Evolutionary conservation across 2,329 filamentous ascomycete species (phyloP).

Genomic region (Colletotrichum cordylinicola): DNA sequence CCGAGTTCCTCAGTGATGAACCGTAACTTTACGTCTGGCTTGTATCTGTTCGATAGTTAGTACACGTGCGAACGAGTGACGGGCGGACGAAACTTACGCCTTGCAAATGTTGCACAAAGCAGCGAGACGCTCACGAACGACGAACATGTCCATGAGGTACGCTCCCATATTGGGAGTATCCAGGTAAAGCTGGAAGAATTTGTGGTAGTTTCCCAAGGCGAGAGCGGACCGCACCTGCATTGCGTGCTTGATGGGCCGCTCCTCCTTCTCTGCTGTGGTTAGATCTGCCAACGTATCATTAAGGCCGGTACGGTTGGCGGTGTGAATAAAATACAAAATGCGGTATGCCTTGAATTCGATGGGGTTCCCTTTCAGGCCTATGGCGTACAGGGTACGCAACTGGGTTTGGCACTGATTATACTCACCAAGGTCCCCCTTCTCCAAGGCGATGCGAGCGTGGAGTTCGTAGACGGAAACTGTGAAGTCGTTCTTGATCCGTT

Average conservation of each 20-base stretch:
- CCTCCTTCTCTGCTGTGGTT: constrained; percentile 94
- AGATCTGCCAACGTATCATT: constrained; percentile 99
- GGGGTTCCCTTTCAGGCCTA: constrained; percentile 86
- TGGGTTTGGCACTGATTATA: constrained; percentile 99
- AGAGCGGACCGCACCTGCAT: constrained; percentile 89
- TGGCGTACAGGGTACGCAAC: constrained; percentile 86
- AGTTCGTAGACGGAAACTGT: constrained; percentile 97
- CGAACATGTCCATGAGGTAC: constrained; percentile 99
- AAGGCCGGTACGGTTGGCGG: constrained; percentile 96
- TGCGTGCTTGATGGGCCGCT: constrained; percentile 86
- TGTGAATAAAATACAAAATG: constrained; percentile 99
- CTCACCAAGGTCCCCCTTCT: constrained; percentile 99
- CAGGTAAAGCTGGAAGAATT: constrained; percentile 95
- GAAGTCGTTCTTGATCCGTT: constrained; percentile 96
- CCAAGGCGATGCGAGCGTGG: constrained; percentile 94
- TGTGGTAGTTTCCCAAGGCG: constrained; percentile 95
- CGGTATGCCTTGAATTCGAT: constrained; percentile 99
- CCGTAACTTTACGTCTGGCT: constrained; percentile 84
- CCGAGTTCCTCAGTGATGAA: constrained; percentile 96
- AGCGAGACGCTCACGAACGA: constrained; percentile 88
- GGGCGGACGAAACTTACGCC: constrained; percentile 72
- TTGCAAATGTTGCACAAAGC: constrained; percentile 92
- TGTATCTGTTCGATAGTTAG: constrained; percentile 76
- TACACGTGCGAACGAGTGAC: background rate
- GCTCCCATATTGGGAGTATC: constrained; percentile 96